phyloP scores from a whole-genome alignment of 23 red algal genomes.

The Gracilariopsis chorda region DNA sequence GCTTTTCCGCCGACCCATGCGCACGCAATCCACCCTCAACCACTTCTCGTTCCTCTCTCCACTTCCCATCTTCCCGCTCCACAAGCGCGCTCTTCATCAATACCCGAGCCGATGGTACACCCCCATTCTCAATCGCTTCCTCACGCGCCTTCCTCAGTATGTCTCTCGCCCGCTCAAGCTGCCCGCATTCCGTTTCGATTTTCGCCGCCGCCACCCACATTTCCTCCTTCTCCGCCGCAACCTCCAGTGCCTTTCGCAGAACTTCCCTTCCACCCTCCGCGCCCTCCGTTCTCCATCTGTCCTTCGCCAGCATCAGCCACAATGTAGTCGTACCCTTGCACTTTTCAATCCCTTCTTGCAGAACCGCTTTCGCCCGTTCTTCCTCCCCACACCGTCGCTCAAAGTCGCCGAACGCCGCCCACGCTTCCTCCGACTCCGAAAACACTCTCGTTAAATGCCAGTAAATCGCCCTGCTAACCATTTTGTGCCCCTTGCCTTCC shows the following conservation, averaged over 20 bases:
- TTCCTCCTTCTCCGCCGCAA: slow-evolving; percentile 17
- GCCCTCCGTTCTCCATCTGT: slow-evolving; percentile 46
- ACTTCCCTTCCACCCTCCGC: slow-evolving; percentile 46
- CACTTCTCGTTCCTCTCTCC: slow-evolving; percentile 5
- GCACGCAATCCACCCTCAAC: slow-evolving; percentile 38
- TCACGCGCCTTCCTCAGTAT: slow-evolving; percentile 24
- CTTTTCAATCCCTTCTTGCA: slow-evolving; percentile 26
- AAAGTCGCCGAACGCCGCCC: slow-evolving; percentile 68
- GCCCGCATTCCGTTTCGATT: slow-evolving; percentile 67
- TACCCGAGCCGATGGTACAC: slow-evolving; percentile 39
- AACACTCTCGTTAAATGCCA: slow-evolving; percentile 20
- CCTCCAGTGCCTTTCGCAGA: slow-evolving; percentile 52
- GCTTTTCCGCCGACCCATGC: slow-evolving; percentile 29
- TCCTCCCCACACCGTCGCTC: slow-evolving; percentile 53
- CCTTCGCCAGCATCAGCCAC: slow-evolving; percentile 83
- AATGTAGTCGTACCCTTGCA: slow-evolving; percentile 44
- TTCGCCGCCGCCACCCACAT: slow-evolving; percentile 84
- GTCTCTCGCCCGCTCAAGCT: slow-evolving; percentile 42
- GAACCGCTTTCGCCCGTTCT: slow-evolving; percentile 16
- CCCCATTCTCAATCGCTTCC: neutral
- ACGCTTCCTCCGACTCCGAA: slow-evolving; percentile 39
- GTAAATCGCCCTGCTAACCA: slow-evolving; percentile 63
- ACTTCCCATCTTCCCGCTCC: slow-evolving; percentile 43
- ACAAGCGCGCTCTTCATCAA: slow-evolving; percentile 75
- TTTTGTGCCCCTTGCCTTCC: slow-evolving; percentile 24